Evolutionary conservation across 163 green algal species (phyloP), one percentile per base, ranked within the genome.

Genomic region (Coccomyxa subellipsoidea): DNA sequence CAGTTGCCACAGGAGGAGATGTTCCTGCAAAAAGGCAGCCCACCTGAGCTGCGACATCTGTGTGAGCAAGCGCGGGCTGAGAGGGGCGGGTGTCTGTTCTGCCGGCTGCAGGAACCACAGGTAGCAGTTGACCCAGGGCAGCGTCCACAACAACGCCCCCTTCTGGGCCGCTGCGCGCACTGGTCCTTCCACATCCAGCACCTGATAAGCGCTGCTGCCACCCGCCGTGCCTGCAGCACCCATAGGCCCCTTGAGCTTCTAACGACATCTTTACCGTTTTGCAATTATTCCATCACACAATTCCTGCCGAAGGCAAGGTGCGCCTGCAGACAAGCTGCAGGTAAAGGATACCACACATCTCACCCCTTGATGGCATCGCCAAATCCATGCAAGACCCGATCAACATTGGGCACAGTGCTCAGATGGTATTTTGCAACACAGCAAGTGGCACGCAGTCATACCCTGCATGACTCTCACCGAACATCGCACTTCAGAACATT

Each of bases 91-190:
- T 18, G 3, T 1, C 35, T 47, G 53, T 85, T 40, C 54, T 78
- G 7, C n/a, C 47, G 69, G 32, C 73, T 76, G 38, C 23, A 90
- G 76, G 27, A 88, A 90, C 15, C 84, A 84, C 4, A 93, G 81
- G 34, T 90, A 87, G 37, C 83, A 78, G 31, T 77, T 77, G 15
- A 89, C 84, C 85, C 87, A 92, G 3, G 89, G 91, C 69, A 92
- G 34, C 0, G 83, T 82, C 73, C 54, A 77, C 25, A 86, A 76
- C 77, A 91, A 84, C 21, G n/a, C 81, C 0, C 47, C 84, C 1
- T 40, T 59, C 21, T 66, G 69, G 27, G 77, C 54, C 0, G 87
- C 84, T 0, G 80, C 77, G 18, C n/a, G 10, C 38, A 92, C 47
- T 38, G 87, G 77, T 27, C 79, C 75, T 6, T 78, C 36, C 0